Evolutionary conservation across 2,329 filamentous ascomycete species (phyloP).

Genomic region (Coniochaeta sp.): DNA sequence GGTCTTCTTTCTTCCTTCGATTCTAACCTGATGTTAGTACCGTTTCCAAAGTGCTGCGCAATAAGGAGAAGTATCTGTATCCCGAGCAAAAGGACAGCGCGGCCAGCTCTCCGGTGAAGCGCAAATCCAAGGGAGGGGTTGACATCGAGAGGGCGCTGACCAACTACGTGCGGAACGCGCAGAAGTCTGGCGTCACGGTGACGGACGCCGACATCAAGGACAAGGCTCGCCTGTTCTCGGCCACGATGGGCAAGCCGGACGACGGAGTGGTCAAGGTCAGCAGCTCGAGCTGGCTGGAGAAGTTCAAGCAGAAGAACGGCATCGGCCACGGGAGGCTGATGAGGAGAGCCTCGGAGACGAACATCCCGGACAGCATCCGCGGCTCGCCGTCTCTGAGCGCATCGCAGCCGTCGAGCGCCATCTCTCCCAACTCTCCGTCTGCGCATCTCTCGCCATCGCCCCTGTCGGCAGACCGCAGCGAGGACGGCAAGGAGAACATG

Average conservation of each 20-base stretch:
- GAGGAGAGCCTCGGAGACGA: conserved; percentile 57
- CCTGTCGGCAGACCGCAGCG: conserved; percentile 60
- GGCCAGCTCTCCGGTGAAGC: conserved; percentile 72
- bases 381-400: conserved; percentile 47
- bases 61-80: conserved; percentile 90
- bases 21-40: conserved; percentile 55
- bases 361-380: conserved; percentile 60
- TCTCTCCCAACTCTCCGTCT: conserved; percentile 68
- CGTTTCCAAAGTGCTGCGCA: conserved; percentile 93
- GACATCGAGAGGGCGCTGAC: conserved; percentile 88
- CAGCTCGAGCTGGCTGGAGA: conserved; percentile 78
- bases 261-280: conserved; percentile 66
- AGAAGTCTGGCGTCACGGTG: conserved; percentile 65
- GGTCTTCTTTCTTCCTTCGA: neutral
- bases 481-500: conserved; percentile 56
- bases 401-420: conserved; percentile 55
- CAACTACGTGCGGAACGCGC: conserved; percentile 79
- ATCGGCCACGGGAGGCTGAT: conserved; percentile 41
- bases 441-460: conserved; percentile 62
- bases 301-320: conserved; percentile 87
- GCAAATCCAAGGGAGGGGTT: conserved; percentile 70
- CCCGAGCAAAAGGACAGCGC: conserved; percentile 59
- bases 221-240: conserved; percentile 75
- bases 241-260: conserved; percentile 57
- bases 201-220: conserved; percentile 78